These are phyloP conservation scores for Hymenoscyphus fraxineus DNA, from an alignment of 2,329 filamentous ascomycete genomes.

Conservation along the genomic window DNA sequence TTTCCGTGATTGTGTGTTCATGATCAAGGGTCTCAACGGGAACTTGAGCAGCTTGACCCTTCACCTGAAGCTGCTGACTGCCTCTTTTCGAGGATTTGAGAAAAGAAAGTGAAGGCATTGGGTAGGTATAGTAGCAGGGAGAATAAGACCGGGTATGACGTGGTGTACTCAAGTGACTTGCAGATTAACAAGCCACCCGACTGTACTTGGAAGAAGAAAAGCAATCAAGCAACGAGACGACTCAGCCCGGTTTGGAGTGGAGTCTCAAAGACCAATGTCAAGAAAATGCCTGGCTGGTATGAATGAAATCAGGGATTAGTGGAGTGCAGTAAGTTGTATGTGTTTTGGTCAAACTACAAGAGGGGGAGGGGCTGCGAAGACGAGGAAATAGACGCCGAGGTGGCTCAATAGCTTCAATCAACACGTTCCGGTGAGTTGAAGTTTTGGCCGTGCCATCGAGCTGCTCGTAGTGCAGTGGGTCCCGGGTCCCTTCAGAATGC, in stretches of 20 bases:
- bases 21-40: not conserved
- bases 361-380: no score
- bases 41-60: constrained; percentile 14
- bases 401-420: not conserved
- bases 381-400: not conserved
- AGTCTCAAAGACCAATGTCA: no score
- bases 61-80: constrained; percentile 19
- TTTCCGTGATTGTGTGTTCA: constrained; percentile 23
- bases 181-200: not conserved
- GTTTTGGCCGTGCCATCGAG: not conserved
- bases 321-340: no score
- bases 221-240: not conserved
- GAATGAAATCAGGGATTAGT: no score
- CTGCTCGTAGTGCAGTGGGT: not conserved
- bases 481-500: not conserved
- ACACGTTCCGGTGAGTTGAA: not conserved
- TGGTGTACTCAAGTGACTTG: not conserved
- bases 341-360: no score
- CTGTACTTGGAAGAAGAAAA: not conserved
- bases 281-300: no score
- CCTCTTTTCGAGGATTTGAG: constrained; percentile 16
- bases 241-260: no score
- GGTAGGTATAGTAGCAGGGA: no score
- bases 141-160: not conserved
- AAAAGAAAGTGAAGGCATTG: constrained; percentile 22